Percentiles rank a stretch among this genome's conserved stretches.
phyloP scores from a whole-genome alignment of 306 rosid genomes.

The Leucaena leucocephala region DNA sequence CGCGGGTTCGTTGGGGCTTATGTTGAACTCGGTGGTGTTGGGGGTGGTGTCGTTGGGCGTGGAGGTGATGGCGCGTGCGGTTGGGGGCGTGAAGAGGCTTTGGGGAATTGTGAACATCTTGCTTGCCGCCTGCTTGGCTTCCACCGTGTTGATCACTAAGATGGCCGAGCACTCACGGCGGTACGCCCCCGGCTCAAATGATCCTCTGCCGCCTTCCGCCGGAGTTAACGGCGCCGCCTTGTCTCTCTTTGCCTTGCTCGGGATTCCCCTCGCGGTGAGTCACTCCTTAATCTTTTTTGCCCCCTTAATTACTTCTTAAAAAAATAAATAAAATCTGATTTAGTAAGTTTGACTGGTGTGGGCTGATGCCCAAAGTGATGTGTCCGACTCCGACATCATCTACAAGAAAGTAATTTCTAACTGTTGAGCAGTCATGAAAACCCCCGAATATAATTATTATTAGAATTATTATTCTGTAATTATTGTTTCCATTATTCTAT shows the following conservation, averaged over 20 bases:
- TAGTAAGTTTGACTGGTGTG: neutral
- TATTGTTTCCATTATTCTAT: no score
- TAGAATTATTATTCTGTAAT: no score
- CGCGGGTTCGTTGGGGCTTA: neutral
- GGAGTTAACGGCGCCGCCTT: conserved; percentile 64
- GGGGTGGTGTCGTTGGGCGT: neutral
- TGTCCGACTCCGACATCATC: neutral
- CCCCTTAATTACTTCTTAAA: no score
- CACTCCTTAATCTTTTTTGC: neutral
- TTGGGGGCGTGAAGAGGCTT: conserved; percentile 2
- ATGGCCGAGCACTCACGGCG: conserved; percentile 51
- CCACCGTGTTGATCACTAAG: conserved; percentile 70
- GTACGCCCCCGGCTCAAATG: neutral
- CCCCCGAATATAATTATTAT: neutral
- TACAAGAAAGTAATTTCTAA: no score
- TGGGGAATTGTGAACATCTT: neutral
- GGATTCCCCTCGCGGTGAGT: conserved; percentile 56
- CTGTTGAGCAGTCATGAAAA: no score
- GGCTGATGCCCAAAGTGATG: neutral
- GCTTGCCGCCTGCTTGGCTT: conserved; percentile 8
- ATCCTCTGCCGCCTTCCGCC: conserved; percentile 42
- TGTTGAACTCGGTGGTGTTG: conserved; percentile 8
- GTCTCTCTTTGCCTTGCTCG: conserved; percentile 67
- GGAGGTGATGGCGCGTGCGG: conserved; percentile 1
- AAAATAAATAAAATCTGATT: neutral